Percentiles rank a stretch among this genome's conserved stretches.
Conservation (phyloP, 805 yeast genomes). For the Starmerella etchellsii region DNA sequence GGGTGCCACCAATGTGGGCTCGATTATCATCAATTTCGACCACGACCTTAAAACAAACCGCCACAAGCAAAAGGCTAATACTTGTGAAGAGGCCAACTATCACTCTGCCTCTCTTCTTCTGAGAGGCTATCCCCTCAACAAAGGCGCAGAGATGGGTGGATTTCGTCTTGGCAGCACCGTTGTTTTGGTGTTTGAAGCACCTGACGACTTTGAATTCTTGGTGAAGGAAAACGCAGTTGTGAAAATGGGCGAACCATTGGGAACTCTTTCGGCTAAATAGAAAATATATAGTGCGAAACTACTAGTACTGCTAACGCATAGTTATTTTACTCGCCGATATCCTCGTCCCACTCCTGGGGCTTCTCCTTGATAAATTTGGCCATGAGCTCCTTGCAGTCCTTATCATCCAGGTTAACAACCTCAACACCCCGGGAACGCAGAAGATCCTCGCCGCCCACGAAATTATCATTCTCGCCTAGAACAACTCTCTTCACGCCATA, state of each 20-base stretch:
- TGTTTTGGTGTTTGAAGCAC: conserved; percentile 95
- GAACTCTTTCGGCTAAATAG: conserved; percentile 24
- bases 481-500: conserved; percentile 83
- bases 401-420: conserved; percentile 26
- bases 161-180: conserved; percentile 92
- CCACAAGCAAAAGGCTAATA: conserved; percentile 45
- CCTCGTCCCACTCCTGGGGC: conserved; percentile 31
- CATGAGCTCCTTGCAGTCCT: conserved; percentile 47
- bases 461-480: conserved; percentile 76
- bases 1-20: conserved; percentile 98
- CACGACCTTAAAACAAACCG: conserved; percentile 71
- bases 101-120: conserved; percentile 58
- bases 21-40: conserved; percentile 84
- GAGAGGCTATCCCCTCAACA: conserved; percentile 77
- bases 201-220: conserved; percentile 58
- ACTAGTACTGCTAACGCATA: too few relatives aligned
- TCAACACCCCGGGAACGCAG: conserved; percentile 50
- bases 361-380: conserved; percentile 51
- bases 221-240: conserved; percentile 64
- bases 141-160: conserved; percentile 96
- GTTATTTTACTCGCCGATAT: conserved; percentile 25
- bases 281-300: neutral
- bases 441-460: conserved; percentile 71
- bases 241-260: conserved; percentile 72
- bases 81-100: conserved; percentile 91